Conservation (phyloP, 2,329 filamentous ascomycete species). For the Immersiporthe knoxdaviesiana region DNA sequence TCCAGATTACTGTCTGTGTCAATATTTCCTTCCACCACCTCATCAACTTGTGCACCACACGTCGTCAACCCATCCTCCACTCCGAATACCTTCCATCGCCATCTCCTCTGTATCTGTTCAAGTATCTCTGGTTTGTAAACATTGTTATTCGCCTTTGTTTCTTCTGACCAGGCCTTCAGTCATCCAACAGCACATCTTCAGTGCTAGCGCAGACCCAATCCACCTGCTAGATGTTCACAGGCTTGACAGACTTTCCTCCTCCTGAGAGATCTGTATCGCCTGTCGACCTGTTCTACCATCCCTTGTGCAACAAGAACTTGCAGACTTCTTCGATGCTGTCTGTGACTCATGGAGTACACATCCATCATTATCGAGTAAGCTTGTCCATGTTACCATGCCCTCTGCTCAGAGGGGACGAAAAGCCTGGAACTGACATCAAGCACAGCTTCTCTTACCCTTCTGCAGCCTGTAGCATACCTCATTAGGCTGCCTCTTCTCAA, state of each 20-base stretch:
- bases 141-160: neutral
- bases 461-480: neutral
- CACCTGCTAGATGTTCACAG: neutral
- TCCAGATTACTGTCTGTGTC: neutral
- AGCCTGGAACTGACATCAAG: neutral
- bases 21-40: neutral
- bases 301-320: neutral
- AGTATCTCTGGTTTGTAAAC: neutral
- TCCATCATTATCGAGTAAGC: slow-evolving; percentile 4
- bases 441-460: neutral
- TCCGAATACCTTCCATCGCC: neutral
- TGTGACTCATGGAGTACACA: neutral
- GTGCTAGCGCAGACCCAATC: neutral
- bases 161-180: neutral
- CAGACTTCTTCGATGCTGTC: neutral
- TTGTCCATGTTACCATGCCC: neutral
- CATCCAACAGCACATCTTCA: neutral
- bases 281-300: neutral
- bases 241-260: neutral
- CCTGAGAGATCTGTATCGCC: neutral
- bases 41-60: neutral
- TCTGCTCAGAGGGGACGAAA: neutral
- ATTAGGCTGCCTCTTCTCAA: neutral
- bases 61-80: neutral
- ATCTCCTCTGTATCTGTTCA: neutral